Percentiles rank a stretch among this genome's conserved stretches.
Conservation (phyloP, 108 stramenopile species). For the Nannochloropsis salina region DNA sequence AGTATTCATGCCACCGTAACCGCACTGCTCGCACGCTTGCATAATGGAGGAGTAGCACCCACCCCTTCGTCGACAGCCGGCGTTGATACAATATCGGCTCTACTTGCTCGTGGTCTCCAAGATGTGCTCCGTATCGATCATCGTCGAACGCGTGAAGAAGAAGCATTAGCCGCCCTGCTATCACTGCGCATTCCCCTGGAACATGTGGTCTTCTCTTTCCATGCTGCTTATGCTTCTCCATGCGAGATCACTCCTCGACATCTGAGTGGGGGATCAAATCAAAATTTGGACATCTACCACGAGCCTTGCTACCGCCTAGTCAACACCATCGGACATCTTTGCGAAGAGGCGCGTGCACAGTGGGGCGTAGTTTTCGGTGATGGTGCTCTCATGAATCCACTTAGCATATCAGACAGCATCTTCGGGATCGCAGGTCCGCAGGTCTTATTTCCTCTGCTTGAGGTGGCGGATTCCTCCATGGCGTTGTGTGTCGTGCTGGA, state of each 20-base stretch:
- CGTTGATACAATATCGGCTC: background rate
- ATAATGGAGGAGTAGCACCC: background rate
- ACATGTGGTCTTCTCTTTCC: background rate
- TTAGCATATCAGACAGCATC: background rate
- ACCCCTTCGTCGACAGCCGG: background rate
- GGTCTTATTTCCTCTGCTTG: constrained; percentile 39
- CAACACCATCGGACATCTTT: constrained; percentile 2
- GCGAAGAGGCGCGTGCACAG: background rate
- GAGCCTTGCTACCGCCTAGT: constrained; percentile 8
- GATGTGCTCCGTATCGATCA: background rate
- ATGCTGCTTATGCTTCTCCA: background rate
- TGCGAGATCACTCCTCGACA: background rate
- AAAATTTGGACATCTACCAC: constrained; percentile 20
- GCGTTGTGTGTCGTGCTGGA: constrained; percentile 37
- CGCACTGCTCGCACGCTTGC: background rate
- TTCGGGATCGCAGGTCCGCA: constrained; percentile 32
- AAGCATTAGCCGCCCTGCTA: background rate
- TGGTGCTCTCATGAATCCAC: background rate
- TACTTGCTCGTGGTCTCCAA: background rate
- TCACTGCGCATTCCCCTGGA: constrained; percentile 9
- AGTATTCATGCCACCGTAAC: background rate
- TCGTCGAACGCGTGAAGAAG: background rate
- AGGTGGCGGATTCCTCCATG: constrained; percentile 33
- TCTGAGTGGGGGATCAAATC: background rate
- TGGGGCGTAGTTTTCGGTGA: constrained; percentile 16